Base-by-base conservation (phyloP, 371 early-diverging fungal species). In the Mucor mucedo region DNA sequence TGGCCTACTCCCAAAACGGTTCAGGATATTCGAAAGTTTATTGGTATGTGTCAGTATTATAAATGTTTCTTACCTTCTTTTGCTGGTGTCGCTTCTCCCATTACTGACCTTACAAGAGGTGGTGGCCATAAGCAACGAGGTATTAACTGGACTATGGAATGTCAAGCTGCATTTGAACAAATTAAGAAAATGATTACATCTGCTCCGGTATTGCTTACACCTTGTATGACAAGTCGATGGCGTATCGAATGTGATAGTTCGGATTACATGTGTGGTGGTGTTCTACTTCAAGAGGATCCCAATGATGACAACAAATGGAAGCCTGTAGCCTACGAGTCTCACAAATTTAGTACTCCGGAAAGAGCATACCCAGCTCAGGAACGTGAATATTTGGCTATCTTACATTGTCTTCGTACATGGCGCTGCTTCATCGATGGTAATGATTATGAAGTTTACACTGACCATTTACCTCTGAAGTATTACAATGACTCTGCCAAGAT, bases 1-100 rank as follows among this genome's bases (percentile, higher is more conserved):
- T 56, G 75, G 78, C 78, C 72, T 2, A 16, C n/a, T 0, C 85
- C 86, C 1, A 61, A 21, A 8, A 79, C 62, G 48, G 74, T 71
- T 0, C 66, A 56, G 33, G 71, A 80, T 21, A 59, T 84, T 0
- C 75, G 71, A 29, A 52, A 58, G 2, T 81, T 80, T 16, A 45
- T 75, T 0, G 79, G 78, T 0, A 33, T 75, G 13, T 58, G 64
- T 0, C 58, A 68, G 28, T 71, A 68, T 49, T 83, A 78, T 35
- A 70, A 63, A 2, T 45, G 66, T 4, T 79, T 76, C 10, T 77
- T 60, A n/a, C 45, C 48, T 70, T 14, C 32, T 55, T 32, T 63
- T 79, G 62, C 81, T 7, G 27, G 58, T 6, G 62, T 82, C 4
- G 79, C 78, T 1, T 16, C 66, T 0, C 83, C 83, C 0, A 55